These are phyloP conservation scores for Clarireedia homoeocarpa DNA, from an alignment of 2,329 filamentous ascomycete genomes.

Conservation along the genomic window DNA sequence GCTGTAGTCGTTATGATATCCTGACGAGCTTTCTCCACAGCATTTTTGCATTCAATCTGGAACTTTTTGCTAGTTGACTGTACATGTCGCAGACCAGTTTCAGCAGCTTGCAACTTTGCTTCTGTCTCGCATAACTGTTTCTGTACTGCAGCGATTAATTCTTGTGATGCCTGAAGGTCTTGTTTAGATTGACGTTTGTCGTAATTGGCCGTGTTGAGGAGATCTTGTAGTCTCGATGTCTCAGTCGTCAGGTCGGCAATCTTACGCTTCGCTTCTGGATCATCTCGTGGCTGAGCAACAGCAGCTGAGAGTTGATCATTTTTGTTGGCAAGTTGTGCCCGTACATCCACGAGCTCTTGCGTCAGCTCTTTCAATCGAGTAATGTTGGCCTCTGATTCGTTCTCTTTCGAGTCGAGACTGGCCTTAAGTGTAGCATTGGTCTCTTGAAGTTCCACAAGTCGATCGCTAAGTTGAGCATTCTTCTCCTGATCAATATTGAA, in stretches of 20 bases:
- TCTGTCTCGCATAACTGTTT: slow-evolving; percentile 11
- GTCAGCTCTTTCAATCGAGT: slow-evolving; percentile 14
- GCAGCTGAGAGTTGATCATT: slow-evolving; percentile 16
- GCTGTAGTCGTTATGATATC: slow-evolving; percentile 21
- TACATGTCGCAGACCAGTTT: slow-evolving; percentile 23
- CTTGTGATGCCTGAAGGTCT: slow-evolving; percentile 9
- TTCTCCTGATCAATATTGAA: slow-evolving; percentile 10
- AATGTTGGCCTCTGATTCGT: slow-evolving; percentile 10
- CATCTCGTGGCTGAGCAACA: slow-evolving; percentile 16
- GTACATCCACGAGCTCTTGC: slow-evolving; percentile 14
- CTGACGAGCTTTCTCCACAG: slow-evolving; percentile 6
- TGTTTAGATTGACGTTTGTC: slow-evolving; percentile 20
- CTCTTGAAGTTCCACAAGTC: slow-evolving; percentile 18
- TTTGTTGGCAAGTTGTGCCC: slow-evolving; percentile 15
- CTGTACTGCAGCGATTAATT: slow-evolving; percentile 6
- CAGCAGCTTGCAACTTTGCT: slow-evolving; percentile 7
- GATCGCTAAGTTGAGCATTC: slow-evolving; percentile 14
- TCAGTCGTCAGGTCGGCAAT: slow-evolving; percentile 19
- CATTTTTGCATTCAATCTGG: neutral
- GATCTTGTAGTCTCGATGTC: slow-evolving; percentile 20
- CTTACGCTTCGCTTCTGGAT: slow-evolving; percentile 13
- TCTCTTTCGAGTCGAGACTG: slow-evolving; percentile 11
- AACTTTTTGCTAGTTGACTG: slow-evolving; percentile 23
- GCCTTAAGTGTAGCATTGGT: slow-evolving; percentile 14
- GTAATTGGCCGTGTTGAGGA: slow-evolving; percentile 29